Evolutionary conservation across 805 yeast genomes (phyloP), one percentile per base, ranked within the genome.

Genomic region (Lipomyces orientalis): DNA sequence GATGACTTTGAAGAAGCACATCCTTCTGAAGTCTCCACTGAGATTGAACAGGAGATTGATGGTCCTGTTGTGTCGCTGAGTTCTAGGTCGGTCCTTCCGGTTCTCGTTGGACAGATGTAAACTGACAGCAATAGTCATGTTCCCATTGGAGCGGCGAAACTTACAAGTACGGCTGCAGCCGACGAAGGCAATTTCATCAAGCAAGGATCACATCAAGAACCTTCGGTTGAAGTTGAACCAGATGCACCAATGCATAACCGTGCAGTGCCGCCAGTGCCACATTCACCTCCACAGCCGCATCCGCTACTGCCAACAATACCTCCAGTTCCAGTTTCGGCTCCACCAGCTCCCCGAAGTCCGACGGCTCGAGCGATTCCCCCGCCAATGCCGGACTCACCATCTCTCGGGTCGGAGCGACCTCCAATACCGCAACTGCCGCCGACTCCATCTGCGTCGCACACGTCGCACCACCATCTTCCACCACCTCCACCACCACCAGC

Each of bases 221-320:
- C 55, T n/a, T 61, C 64, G 7, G 64, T 54, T 2, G 61, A 63
- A 33, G 65, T 52, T 22, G 65, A 63, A 46, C 61, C 51, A n/a
- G 58, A 56, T 16, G 34, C 60, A 31, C 12, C 59, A 16, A 39
- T 33, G 16, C n/a, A 33, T 58, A 52, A 16, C 16, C 58, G 54
- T 39, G 52, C 71, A 65, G 33, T 58, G 66, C 71, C 35, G 61
- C 75, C 39, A 70, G 74, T 68, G 33, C 64, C 64, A n/a, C 66
- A 55, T 19, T 59, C 66, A 16, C 33, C 46, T 56, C 68, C 60
- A 31, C 65, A 61, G 54, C 51, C 51, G 56, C 69, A 73, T 29
- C 69, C 73, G 12, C 74, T 62, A 46, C 37, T 58, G 31, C 73
- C 71, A 46, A 55, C 60, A 43, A 25, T 64, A 8, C 52, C 58